Conservation (phyloP, 768 basidiomycete species). For the Pulveroboletus sp. region DNA sequence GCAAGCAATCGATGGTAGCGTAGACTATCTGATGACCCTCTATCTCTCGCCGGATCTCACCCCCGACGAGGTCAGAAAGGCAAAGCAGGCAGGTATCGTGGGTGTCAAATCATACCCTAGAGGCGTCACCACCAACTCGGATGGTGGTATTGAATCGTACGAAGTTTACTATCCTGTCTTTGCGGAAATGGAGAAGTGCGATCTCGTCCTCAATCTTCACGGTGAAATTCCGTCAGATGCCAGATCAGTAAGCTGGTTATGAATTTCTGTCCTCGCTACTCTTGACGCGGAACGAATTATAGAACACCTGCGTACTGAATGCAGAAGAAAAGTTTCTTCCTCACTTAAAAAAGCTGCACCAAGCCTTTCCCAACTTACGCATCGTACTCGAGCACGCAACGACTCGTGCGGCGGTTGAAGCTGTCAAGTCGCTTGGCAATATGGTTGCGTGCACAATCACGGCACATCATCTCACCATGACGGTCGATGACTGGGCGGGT, state of each 20-base stretch:
- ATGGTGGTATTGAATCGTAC: slow-evolving; percentile 95
- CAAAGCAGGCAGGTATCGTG: slow-evolving; percentile 77
- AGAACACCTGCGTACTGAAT: slow-evolving; percentile 93
- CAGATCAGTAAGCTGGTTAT: slow-evolving; percentile 39
- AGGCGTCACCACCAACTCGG: slow-evolving; percentile 97
- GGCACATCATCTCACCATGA: slow-evolving; percentile 90
- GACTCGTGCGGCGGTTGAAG: slow-evolving; percentile 85
- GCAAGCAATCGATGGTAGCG: slow-evolving; percentile 67
- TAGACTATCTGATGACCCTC: slow-evolving; percentile 93
- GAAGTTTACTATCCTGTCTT: slow-evolving; percentile 92
- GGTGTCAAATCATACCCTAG: slow-evolving; percentile 96
- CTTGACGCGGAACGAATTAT: background rate
- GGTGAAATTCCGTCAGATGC: slow-evolving; percentile 95
- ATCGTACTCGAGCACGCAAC: slow-evolving; percentile 99
- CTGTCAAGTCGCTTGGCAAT: slow-evolving; percentile 70
- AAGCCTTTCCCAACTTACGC: slow-evolving; percentile 80
- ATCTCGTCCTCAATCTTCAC: slow-evolving; percentile 94
- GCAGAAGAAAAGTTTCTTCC: slow-evolving; percentile 89
- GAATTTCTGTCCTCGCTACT: background rate
- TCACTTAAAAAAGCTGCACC: slow-evolving; percentile 79
- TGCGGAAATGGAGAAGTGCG: slow-evolving; percentile 88
- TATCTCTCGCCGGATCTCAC: slow-evolving; percentile 93
- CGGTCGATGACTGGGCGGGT: slow-evolving; percentile 95
- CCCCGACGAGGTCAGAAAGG: slow-evolving; percentile 87
- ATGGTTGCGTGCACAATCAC: slow-evolving; percentile 97